Conservation (phyloP, 2,329 filamentous ascomycete species). For the Aspergillus quadricinctus region DNA sequence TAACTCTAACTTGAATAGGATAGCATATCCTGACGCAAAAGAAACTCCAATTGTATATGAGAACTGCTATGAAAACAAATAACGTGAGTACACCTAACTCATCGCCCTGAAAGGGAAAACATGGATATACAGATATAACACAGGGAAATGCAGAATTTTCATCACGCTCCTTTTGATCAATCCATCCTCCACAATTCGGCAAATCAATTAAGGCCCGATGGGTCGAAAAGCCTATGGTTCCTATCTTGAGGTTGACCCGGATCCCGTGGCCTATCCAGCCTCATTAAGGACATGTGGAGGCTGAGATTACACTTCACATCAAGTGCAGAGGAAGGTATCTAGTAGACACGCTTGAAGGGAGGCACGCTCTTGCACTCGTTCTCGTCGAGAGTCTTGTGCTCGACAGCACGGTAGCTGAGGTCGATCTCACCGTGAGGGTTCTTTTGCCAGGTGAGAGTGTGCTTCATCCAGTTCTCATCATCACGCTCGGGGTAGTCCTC, state of each 20-base stretch:
- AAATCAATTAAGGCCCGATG: neutral
- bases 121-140: constrained; percentile 39
- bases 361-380: constrained; percentile 93
- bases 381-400: constrained; percentile 81
- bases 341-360: constrained; percentile 75
- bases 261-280: neutral
- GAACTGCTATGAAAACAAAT: constrained; percentile 23
- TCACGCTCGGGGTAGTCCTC: constrained; percentile 96
- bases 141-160: constrained; percentile 30
- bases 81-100: constrained; percentile 32
- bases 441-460: constrained; percentile 96
- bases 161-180: constrained; percentile 28
- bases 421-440: constrained; percentile 82
- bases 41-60: constrained; percentile 26
- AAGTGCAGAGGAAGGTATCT: constrained; percentile 18
- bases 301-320: neutral
- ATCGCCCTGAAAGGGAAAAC: constrained; percentile 32
- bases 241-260: neutral
- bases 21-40: constrained; percentile 17
- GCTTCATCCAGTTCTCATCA: constrained; percentile 98
- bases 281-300: neutral
- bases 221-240: neutral
- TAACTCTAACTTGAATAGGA: neutral
- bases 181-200: constrained; percentile 4
- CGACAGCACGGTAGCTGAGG: constrained; percentile 79